A percentile compares a stretch with the other conserved stretches of the same genome.
Evolutionary conservation across 441 rosid genomes (phyloP).

Genomic region (Erodium trifolium): DNA sequence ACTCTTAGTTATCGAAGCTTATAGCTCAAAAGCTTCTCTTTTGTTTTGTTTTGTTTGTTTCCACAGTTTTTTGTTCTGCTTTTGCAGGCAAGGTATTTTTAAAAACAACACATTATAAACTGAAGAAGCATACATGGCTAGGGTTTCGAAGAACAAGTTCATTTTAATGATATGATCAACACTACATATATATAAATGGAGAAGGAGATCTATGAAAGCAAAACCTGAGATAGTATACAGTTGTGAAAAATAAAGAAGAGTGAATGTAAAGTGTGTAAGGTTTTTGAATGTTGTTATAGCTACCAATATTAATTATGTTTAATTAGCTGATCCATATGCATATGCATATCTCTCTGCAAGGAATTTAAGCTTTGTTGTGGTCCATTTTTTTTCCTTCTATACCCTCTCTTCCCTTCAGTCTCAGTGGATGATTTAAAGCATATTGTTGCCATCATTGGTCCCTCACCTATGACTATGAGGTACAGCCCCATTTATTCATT

Average conservation of each 20-base stretch:
- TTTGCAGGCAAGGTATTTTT: no score
- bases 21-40: not conserved
- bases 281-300: not conserved
- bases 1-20: not conserved
- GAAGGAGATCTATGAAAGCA: no score
- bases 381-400: not conserved
- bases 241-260: no score
- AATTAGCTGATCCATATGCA: not conserved
- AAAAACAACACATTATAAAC: no score
- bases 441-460: conserved; percentile 4
- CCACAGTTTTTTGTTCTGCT: not conserved
- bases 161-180: no score
- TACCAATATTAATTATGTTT: not conserved
- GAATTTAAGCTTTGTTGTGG: not conserved
- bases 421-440: conserved; percentile 1
- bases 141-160: no score
- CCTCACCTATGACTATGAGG: conserved; percentile 5
- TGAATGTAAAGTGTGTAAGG: not conserved
- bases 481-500: not conserved
- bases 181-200: no score
- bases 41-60: not conserved
- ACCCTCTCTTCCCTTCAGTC: not conserved
- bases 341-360: conserved; percentile 1
- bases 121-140: no score
- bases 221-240: not conserved